phyloP scores from a whole-genome alignment of 2,329 filamentous ascomycete genomes.

The Pseudonectria buxi region DNA sequence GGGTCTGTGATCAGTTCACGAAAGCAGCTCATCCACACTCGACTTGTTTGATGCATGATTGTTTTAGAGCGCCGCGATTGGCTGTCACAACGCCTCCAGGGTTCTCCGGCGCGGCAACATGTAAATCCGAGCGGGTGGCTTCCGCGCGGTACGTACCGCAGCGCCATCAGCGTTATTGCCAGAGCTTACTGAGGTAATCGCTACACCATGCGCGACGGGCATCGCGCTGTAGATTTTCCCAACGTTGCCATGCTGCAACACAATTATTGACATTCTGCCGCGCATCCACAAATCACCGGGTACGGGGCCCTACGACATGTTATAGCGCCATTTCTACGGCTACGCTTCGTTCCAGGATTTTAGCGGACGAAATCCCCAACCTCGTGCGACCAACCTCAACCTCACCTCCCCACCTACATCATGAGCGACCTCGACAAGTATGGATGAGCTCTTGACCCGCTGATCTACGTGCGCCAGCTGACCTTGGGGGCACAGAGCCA shows the following conservation, averaged over 20 bases:
- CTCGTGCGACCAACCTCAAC: slow-evolving; percentile 3
- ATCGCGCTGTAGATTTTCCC: too few species aligned
- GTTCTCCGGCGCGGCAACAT: slow-evolving; percentile 1
- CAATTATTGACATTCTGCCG: too few species aligned
- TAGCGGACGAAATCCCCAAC: slow-evolving; percentile 16
- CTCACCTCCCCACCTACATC: slow-evolving; percentile 17
- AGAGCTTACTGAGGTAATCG: too few species aligned
- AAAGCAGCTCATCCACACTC: slow-evolving; percentile 16
- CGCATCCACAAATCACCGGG: too few species aligned
- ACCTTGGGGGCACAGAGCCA: slow-evolving; percentile 56
- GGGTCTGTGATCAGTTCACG: slow-evolving; percentile 10
- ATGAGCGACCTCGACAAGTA: slow-evolving; percentile 97
- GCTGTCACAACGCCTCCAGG: slow-evolving; percentile 7
- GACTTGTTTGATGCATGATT: slow-evolving; percentile 10
- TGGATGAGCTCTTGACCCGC: slow-evolving; percentile 12
- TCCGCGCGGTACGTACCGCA: slow-evolving; percentile 11
- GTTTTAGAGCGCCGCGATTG: slow-evolving; percentile 14
- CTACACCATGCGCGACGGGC: too few species aligned
- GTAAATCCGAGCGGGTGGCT: slow-evolving; percentile 6
- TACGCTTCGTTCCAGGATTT: slow-evolving; percentile 6
- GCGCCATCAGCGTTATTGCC: too few species aligned
- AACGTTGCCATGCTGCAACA: too few species aligned
- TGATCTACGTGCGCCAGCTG: slow-evolving; percentile 5
- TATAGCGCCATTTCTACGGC: slow-evolving; percentile 11
- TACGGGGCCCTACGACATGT: slow-evolving; percentile 13